These are phyloP conservation scores for Microbotryomycetes sp. DNA, from an alignment of 1,284 basidiomycete genomes.

Conservation along the genomic window DNA sequence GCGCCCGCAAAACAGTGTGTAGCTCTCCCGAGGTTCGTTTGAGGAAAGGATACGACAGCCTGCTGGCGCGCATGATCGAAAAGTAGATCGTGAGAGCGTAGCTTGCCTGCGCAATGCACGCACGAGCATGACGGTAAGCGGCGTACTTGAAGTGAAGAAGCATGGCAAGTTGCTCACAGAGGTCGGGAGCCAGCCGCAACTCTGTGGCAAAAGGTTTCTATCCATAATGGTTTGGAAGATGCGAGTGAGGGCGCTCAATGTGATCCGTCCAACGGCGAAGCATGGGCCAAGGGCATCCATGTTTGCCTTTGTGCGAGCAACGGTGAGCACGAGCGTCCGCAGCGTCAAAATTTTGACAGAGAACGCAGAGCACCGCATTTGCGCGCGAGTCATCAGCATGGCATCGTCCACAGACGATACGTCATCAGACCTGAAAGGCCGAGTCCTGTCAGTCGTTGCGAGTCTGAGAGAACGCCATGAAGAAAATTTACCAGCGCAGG, in stretches of 20 bases:
- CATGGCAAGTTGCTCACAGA: no score
- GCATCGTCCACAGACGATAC: background rate
- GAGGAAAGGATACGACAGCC: background rate
- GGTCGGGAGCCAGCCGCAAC: no score
- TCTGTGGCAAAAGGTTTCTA: no score
- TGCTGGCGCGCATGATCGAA: background rate
- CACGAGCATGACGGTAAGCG: no score
- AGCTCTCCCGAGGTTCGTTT: background rate
- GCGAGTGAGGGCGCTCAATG: no score
- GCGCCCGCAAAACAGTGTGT: background rate
- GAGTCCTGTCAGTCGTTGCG: no score
- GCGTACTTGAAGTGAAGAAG: no score
- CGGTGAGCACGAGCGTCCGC: background rate
- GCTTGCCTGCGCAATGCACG: no score
- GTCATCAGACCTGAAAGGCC: background rate
- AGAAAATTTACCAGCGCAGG: no score
- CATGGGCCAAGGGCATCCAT: background rate
- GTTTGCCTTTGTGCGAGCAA: background rate
- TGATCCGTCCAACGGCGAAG: background rate
- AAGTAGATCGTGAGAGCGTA: background rate
- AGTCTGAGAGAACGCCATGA: no score
- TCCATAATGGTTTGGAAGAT: no score
- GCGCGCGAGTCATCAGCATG: background rate
- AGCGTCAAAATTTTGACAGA: background rate
- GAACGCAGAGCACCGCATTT: background rate